A percentile compares a stretch with the other conserved stretches of the same genome.
These are phyloP conservation scores for Diaporthe longicolla DNA, from an alignment of 2,329 filamentous ascomycete genomes.

Conservation along the genomic window DNA sequence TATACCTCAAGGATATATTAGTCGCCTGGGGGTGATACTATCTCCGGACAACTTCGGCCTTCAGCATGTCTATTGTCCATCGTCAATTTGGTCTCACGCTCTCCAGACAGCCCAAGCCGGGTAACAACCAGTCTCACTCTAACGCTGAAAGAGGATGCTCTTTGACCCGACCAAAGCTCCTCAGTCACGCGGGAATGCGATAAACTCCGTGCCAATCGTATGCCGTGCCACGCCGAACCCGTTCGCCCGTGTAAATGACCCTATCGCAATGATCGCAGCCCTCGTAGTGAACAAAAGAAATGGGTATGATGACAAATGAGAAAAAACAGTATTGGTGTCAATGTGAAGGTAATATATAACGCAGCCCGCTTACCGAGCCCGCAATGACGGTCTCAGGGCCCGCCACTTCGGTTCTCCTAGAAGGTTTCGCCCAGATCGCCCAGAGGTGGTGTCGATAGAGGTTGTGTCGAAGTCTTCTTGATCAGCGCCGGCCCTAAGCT, in stretches of 20 bases:
- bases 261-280: conserved; percentile 40
- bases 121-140: conserved; percentile 20
- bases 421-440: conserved; percentile 70
- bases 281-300: conserved; percentile 42
- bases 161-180: conserved; percentile 12
- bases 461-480: conserved; percentile 52
- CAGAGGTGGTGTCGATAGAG: conserved; percentile 59
- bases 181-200: conserved; percentile 28
- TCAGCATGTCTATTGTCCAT: background rate
- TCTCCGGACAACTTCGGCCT: conserved; percentile 9
- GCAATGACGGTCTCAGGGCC: conserved; percentile 11
- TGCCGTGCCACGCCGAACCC: conserved; percentile 38
- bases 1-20: conserved; percentile 31
- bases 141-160: conserved; percentile 17
- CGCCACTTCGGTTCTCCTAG: conserved; percentile 48
- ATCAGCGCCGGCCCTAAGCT: conserved; percentile 34
- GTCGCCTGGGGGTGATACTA: conserved; percentile 27
- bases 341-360: conserved; percentile 34
- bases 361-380: background rate
- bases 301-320: conserved; percentile 43
- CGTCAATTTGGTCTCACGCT: conserved; percentile 17
- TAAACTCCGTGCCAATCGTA: conserved; percentile 36
- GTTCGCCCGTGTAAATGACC: conserved; percentile 42
- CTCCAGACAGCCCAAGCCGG: conserved; percentile 14
- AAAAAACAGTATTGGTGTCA: conserved; percentile 39